Conservation (phyloP, 1,284 basidiomycete genomes). For the Chondrostereum purpureum region DNA sequence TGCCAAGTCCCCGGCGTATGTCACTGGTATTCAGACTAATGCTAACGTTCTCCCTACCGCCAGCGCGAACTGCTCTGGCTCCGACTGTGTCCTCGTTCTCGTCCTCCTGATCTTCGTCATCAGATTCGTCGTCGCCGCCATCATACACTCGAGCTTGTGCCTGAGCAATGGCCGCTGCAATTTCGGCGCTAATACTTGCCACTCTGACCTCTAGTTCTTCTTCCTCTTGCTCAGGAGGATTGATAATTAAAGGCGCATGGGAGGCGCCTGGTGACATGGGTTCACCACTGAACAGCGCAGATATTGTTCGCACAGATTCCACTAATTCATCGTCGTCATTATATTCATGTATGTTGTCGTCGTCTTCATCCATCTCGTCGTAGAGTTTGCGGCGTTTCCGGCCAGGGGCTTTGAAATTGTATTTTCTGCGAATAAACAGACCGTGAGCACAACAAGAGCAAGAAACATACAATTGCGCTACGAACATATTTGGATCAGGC, state of each 20-base stretch:
- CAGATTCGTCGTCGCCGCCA: conserved; percentile 51
- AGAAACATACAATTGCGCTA: conserved; percentile 15
- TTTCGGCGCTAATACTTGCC: conserved; percentile 65
- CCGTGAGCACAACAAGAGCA: conserved; percentile 6
- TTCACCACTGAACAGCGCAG: conserved; percentile 49
- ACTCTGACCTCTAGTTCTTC: conserved; percentile 54
- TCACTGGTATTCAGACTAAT: conserved; percentile 55
- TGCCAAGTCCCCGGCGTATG: conserved; percentile 37
- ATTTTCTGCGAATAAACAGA: conserved; percentile 43
- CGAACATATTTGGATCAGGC: conserved; percentile 73
- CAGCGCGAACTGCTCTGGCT: conserved; percentile 16
- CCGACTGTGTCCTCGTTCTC: background rate
- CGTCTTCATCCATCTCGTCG: conserved; percentile 43
- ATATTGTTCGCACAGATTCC: conserved; percentile 65
- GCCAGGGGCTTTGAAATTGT: conserved; percentile 58
- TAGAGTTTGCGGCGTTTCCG: background rate
- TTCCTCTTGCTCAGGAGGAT: conserved; percentile 18
- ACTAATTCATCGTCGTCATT: conserved; percentile 45
- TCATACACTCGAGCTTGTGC: conserved; percentile 44
- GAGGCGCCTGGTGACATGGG: conserved; percentile 15
- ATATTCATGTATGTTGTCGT: conserved; percentile 38
- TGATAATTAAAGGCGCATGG: background rate
- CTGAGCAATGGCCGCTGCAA: conserved; percentile 68
- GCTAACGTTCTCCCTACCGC: conserved; percentile 24
- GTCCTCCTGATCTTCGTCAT: conserved; percentile 30